Base-by-base conservation (phyloP, 164 flowering plant species). In the Annona cherimola region DNA sequence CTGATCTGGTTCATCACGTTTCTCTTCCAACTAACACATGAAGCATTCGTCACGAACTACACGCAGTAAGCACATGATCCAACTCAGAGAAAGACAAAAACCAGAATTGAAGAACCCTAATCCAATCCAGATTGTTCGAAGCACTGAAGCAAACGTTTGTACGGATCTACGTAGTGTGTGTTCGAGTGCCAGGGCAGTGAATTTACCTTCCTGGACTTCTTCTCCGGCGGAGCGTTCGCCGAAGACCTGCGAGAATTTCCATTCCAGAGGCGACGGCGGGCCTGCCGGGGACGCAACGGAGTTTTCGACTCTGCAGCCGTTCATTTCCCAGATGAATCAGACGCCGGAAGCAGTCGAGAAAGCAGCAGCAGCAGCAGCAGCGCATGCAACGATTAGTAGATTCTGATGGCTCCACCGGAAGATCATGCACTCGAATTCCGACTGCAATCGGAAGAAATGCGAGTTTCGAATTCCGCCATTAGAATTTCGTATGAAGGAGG, bases 171-270 rank as follows among this genome's bases (percentile, higher is more conserved):
- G 35, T 4, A 41, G 7, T 14, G 26, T 20, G 14, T 57, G 1
- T 55, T 61, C 16, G n/a, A 35, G 14, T 57, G 1, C 41, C 61
- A 5, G n/a, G n/a, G 43, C 3, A 9, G 14, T 43, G 12, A 73
- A 59, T 26, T 8, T 74, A 90, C 97, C 95, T 85, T 90, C 97
- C 74, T 87, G 95, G 67, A 90, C 92, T 75, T 90, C 93, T 71
- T 90, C 97, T 2, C 95, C 93, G 14, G 88, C 91, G 67, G 90
- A 54, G 4, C 93, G 77, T 67, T 92, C 93, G 1, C 97, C 97
- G 62, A 92, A 90, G 3, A 92, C 97, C 83, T 91, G 97, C 65
- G 94, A 84, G 81, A 91, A 91, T 73, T 88, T 90, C 97, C 97
- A 91, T 63, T 90, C 94, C 43, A 87, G 85, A 67, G 87, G 81